Evolutionary conservation across 2,329 filamentous ascomycete species (phyloP), one percentile per base, ranked within the genome.

Genomic region (Ambrosiella xylebori): DNA sequence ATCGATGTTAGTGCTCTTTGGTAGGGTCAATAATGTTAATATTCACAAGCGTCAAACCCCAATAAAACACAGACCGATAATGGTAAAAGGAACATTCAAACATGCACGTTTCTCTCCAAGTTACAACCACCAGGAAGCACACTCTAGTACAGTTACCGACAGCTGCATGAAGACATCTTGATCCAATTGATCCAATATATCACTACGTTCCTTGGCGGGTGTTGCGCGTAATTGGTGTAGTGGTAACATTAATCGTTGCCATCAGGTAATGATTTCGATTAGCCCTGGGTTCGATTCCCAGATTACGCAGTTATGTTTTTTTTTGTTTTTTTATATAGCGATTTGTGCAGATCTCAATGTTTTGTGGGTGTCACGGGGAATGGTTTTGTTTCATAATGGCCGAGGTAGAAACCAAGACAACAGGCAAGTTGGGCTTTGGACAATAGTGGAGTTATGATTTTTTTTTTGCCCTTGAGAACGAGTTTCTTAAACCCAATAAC

Each of bases 191-290:
- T 3, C 11, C n/a, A 3, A 41, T 7, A 41, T 41, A n/a, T 5
- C 2, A n/a, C 40, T n/a, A 12, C 3, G 1, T 15, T 7, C 2
- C 27, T 27, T 9, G 9, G 27, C 5, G 8, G 17, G 2, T 9
- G 11, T 9, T 49, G 1, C 5, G 45, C 45, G 45, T 49, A 49
- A 49, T 49, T 49, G 47, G 47, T 51, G 47, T 51, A 51, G 47
- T 51, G 47, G 47, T 51, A 51, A 51, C 47, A 51, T 51, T 51
- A 51, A 51, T 51, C 47, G 47, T 51, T 51, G 47, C 47, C 47
- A 51, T 37, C 9, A 27, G 47, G 47, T 51, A 51, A 37, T 51
- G 47, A 51, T 51, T 51, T 51, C 47, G 47, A 51, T 51, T 51
- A 51, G 47, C 47, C 47, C 47, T 51, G 47, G 47, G 47, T 51